Evolutionary conservation across 176 grass and related monocot genomes (phyloP), one percentile per base, ranked within the genome.

Genomic region (Cenchrus americanus): DNA sequence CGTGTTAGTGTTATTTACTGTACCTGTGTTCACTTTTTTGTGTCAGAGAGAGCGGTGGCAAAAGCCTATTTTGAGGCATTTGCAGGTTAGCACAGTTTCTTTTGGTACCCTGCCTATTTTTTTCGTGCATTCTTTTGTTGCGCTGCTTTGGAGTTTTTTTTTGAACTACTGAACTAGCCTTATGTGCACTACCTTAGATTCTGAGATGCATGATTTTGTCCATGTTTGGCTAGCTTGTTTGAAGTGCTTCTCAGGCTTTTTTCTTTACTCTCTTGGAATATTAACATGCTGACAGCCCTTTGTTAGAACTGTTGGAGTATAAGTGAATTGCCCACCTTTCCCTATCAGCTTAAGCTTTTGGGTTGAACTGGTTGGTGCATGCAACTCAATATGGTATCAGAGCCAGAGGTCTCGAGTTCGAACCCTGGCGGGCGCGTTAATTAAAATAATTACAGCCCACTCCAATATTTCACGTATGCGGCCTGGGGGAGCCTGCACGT

Each of bases 11-110:
- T 80, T 78, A 62, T 84, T 57, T 40, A 22, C 72, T 76, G 41
- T 79, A 74, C 66, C 27, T 62, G 12, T 8, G 2, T 49, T 24
- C 34, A n/a, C 84, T 75, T n/a, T 90, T 81, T 86, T 44, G 43
- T 37, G 46, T 90, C 83, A 99, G 96, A 85, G 96, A 84, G 96
- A 99, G 77, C 88, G 71, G 17, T 99, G 93, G 93, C 96, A 99
- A 89, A 99, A 96, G 75, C 96, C 96, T 88, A 94, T 99, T 89
- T 81, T 99, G 77, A 93, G 96, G 37, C 89, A 82, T 57, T 90
- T 99, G 80, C 96, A 99, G 93, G 96, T 99, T 76, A 86, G 91
- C 14, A 43, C 64, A 69, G 42, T 83, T 61, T 63, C 37, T 77
- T 77, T 52, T 42, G 10, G 63, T 69, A 75, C 79, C 74, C 57